Base-by-base conservation (phyloP, 441 rosid genomes). In the Erodium trifolium region DNA sequence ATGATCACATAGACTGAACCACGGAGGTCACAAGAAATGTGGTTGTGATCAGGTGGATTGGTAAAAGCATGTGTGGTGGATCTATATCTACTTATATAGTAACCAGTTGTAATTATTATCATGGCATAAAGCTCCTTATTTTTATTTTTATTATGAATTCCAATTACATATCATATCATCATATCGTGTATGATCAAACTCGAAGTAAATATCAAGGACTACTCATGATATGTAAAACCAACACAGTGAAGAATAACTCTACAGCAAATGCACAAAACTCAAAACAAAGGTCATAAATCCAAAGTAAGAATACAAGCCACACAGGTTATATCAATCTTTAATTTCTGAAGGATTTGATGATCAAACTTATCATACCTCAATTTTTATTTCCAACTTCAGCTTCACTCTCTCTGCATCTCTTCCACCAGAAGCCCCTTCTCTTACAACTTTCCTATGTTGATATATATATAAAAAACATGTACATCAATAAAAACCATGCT, bases 361-460 rank as follows among this genome's bases (percentile, higher is more conserved):
- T 45, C 49, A 17, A 2, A 31, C 35, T 13, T 7, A n/a, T 11
- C 65, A 66, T 80, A 91, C 99, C 97, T 93, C 90, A 49, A 91
- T 97, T 85, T 78, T 81, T 18, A 93, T 85, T 84, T 93, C 93
- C 74, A 93, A 74, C 82, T 89, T 91, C 73, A 93, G 82, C 80
- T 78, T 82, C 51, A 91, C 78, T 7, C 97, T 88, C 70, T 91
- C 96, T 0, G 95, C 89, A 71, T 89, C 97, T 81, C 97, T 88
- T 75, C 87, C 92, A 23, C 93, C 88, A 16, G 89, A 77, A 41
- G 97, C 88, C 51, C 60, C 57, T 81, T 91, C 88, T 79, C 93
- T 83, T 63, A 87, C 70, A 74, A 93, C 93, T 80, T 93, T 93
- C 91, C 99, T 94, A 71, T 74, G 13, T 18, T 59, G 4, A 59